These are phyloP conservation scores for Papiliotrema flavescens DNA, from an alignment of 1,284 basidiomycete genomes.

Conservation along the genomic window DNA sequence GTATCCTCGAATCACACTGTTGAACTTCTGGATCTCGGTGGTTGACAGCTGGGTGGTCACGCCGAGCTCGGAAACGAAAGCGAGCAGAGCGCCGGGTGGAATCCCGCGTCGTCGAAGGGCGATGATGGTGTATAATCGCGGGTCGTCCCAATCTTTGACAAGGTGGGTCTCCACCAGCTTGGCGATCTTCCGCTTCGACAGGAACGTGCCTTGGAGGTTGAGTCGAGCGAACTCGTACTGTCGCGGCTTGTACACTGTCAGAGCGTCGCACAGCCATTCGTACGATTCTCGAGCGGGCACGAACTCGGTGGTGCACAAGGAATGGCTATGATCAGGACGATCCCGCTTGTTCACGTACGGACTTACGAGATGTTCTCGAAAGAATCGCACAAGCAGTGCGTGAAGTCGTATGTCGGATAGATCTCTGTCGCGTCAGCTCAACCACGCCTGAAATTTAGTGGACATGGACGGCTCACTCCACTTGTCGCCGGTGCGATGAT, in stretches of 20 bases:
- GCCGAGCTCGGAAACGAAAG: conserved; percentile 88
- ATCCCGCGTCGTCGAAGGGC: conserved; percentile 90
- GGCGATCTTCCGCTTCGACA: conserved; percentile 94
- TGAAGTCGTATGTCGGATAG: conserved; percentile 93
- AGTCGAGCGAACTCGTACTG: conserved; percentile 97
- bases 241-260: conserved; percentile 95
- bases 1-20: conserved; percentile 82
- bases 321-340: conserved; percentile 63
- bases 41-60: conserved; percentile 83
- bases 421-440: conserved; percentile 33
- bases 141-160: conserved; percentile 96
- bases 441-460: neutral
- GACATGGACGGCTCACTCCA: conserved; percentile 61
- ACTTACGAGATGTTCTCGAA: conserved; percentile 98
- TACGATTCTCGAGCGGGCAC: conserved; percentile 95
- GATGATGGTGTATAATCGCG: conserved; percentile 95
- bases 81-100: conserved; percentile 89
- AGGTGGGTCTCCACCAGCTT: conserved; percentile 79
- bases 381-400: conserved; percentile 97
- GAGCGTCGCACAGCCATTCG: conserved; percentile 97
- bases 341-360: neutral
- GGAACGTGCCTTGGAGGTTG: conserved; percentile 90
- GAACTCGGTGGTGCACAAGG: conserved; percentile 95
- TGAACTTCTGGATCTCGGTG: conserved; percentile 85
- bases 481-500: conserved; percentile 88